phyloP scores from a whole-genome alignment of 805 yeast genomes.

The Spathaspora sp. region DNA sequence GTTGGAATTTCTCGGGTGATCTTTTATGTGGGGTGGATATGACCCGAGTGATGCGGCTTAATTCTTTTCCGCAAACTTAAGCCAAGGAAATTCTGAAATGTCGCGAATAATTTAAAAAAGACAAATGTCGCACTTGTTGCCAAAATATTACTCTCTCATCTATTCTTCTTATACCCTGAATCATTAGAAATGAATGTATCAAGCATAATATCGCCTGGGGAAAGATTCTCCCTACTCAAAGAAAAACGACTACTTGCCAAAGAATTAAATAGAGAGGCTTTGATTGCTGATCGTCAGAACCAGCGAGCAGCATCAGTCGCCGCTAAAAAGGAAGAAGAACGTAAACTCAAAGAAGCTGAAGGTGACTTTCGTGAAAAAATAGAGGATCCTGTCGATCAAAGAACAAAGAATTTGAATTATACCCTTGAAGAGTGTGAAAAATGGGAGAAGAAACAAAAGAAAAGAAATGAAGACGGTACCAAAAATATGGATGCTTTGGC shows the following conservation, averaged over 20 bases:
- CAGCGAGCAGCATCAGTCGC: conserved; percentile 12
- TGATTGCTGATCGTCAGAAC: conserved; percentile 13
- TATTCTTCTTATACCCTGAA: background rate
- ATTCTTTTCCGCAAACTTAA: background rate
- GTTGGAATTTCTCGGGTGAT: background rate
- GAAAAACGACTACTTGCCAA: conserved; percentile 14
- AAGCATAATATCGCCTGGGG: background rate
- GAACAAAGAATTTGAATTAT: conserved; percentile 9
- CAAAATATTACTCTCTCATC: background rate
- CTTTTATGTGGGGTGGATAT: background rate
- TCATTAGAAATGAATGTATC: background rate
- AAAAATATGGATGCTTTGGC: conserved; percentile 56
- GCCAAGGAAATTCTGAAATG: background rate
- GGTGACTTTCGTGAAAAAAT: conserved; percentile 31
- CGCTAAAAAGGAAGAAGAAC: conserved; percentile 8
- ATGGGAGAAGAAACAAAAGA: conserved; percentile 48
- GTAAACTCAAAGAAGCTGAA: conserved; percentile 32
- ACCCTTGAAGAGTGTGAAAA: conserved; percentile 62
- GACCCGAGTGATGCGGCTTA: background rate
- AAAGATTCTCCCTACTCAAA: conserved; percentile 12
- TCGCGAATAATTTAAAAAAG: background rate
- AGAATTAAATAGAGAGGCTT: conserved; percentile 14
- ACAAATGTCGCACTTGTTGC: background rate
- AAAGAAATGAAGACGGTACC: conserved; percentile 33
- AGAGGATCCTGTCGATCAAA: conserved; percentile 17